Conservation (phyloP, 208 protist species). For the Leishmania tropica region DNA sequence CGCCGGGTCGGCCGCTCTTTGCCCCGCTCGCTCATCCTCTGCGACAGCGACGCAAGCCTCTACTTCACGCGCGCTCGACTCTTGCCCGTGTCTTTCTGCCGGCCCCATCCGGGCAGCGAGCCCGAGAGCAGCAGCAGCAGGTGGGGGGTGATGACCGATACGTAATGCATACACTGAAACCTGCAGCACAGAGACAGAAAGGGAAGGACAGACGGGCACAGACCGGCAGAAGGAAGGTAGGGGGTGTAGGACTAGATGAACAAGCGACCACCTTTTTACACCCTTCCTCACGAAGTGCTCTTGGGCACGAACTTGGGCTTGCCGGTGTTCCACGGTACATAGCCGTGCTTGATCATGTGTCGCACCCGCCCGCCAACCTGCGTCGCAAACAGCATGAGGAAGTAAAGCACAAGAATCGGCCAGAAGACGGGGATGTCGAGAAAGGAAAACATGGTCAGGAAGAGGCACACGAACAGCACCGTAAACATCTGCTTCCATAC, state of each 20-base stretch:
- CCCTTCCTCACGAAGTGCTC: conserved; percentile 20
- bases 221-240: too few species aligned
- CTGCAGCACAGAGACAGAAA: background rate
- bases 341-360: conserved; percentile 98
- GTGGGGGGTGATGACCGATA: background rate
- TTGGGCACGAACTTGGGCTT: conserved; percentile 90
- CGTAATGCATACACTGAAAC: background rate
- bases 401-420: conserved; percentile 98
- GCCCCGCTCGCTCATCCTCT: background rate
- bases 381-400: conserved; percentile 92
- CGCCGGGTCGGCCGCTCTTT: background rate
- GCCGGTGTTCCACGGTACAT: conserved; percentile 89
- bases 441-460: conserved; percentile 93
- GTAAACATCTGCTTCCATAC: conserved; percentile 94
- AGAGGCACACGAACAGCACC: conserved; percentile 85
- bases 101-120: background rate
- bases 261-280: background rate
- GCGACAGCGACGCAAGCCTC: background rate
- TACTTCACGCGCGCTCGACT: background rate
- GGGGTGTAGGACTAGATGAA: background rate
- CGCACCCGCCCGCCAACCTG: conserved; percentile 96
- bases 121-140: background rate
- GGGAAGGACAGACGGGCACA: background rate
- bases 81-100: background rate
- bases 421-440: conserved; percentile 98